Base-by-base conservation (phyloP, 2,329 filamentous ascomycete species). In the Diplodia mutila region DNA sequence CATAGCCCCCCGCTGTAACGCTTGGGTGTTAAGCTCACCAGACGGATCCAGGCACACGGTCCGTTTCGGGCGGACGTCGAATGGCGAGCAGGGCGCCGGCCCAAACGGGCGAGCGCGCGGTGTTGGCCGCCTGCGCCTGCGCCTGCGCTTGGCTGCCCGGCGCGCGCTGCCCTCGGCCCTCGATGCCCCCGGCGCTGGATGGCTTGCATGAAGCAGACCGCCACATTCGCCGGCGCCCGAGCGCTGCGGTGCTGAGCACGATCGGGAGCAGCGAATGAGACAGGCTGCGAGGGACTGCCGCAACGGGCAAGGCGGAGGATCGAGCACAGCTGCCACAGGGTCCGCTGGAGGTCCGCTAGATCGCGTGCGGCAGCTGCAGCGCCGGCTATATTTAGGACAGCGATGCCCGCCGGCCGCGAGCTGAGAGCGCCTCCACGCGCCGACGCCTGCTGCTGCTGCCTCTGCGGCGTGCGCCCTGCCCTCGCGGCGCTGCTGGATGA, bases 1-100 rank as follows among this genome's bases (percentile, higher is more conserved):
- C 75, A 78, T 78, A 75, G 77, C 75, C 76, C 70, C 65, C 75
- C 75, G 69, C 75, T 76, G 75, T 75, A 75, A 77, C 76, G 77
- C 73, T 73, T 73, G 73, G 74, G 72, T 61, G 68, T 65, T 69
- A 70, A 70, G 69, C 72, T 74, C 71, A 72, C 51, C 63, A 66
- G 25, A 55, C 63, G 63, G 63, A 70, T 72, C 72, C 71, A 74
- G 71, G 73, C 71, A 70, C 73, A 61, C 72, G 73, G 71, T 73
- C 71, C 68, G 68, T 68, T 72, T 71, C 68, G 69, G 71, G 69
- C 64, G 69, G 61, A 53, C 67, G 61, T 54, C 57, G 57, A 61
- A 61, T 61, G 57, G 57, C 51, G 63, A 66, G 51, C 63, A 55
- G 63, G 46, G 63, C 63, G 53, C 39, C 48, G 63, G 51, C 63